A percentile compares a stretch with the other conserved stretches of the same genome.
Evolutionary conservation across 768 basidiomycete genomes (phyloP).

Genomic region (Hydnomerulius pinastri): DNA sequence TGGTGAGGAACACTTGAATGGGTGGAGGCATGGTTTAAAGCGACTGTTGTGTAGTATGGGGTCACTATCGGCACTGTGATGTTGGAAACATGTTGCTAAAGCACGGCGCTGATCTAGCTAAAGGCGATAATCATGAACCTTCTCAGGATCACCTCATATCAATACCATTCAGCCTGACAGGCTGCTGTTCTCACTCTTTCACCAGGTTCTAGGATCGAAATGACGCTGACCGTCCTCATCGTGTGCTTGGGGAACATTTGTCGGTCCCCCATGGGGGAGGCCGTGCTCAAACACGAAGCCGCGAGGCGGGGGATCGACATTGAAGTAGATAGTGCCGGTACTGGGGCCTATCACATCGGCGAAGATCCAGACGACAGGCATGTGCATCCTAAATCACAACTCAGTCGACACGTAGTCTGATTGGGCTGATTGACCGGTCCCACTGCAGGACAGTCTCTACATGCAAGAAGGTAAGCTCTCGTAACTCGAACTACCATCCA

Average conservation of each 20-base stretch:
- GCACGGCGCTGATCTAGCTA: too few species aligned
- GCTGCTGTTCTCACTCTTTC: not conserved
- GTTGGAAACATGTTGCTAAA: not conserved
- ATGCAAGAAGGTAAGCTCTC: conserved; percentile 61
- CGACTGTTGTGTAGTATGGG: not conserved
- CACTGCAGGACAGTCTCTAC: conserved; percentile 61
- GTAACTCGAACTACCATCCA: not conserved
- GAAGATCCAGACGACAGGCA: conserved; percentile 85
- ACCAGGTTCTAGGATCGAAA: conserved; percentile 9
- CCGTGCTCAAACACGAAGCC: conserved; percentile 73
- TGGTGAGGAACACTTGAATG: conserved; percentile 80
- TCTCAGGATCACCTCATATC: not conserved
- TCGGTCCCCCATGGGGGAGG: conserved; percentile 92
- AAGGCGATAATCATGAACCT: too few species aligned
- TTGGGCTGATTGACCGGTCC: not conserved
- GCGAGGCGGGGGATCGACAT: conserved; percentile 66
- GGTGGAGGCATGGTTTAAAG: conserved; percentile 67
- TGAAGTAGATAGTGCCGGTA: conserved; percentile 82
- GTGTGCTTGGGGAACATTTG: conserved; percentile 88
- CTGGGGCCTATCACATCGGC: conserved; percentile 80
- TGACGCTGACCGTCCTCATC: conserved; percentile 59
- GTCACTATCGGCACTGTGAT: not conserved
- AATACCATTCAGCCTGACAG: not conserved
- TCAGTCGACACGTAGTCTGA: not conserved
- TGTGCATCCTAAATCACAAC: conserved; percentile 10